Evolutionary conservation across 1,139 yeast genomes (phyloP).

Genomic region (Pichiaceae sp.): DNA sequence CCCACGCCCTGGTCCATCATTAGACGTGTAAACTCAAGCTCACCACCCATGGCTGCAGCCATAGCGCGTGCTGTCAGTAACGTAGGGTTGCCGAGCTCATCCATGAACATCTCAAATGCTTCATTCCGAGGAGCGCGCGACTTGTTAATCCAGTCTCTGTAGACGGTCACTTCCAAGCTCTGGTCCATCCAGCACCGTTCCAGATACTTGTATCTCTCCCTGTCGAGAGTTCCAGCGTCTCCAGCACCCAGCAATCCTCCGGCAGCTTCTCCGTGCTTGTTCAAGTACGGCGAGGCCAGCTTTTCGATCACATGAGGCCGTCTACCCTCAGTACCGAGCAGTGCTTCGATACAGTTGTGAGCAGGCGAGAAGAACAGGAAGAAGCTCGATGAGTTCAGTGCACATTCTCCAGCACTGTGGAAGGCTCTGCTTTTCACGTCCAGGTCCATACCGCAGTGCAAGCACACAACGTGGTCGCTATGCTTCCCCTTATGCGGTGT

Average conservation of each 20-base stretch:
- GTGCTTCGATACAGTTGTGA: constrained; percentile 10
- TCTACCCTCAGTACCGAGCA: background rate
- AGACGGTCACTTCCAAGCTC: constrained; percentile 11
- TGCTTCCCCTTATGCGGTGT: constrained; percentile 5
- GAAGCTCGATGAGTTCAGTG: constrained; percentile 10
- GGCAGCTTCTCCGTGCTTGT: constrained; percentile 67
- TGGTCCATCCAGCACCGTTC: constrained; percentile 50
- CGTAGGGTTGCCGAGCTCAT: background rate
- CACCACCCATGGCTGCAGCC: background rate
- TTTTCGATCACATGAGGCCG: constrained; percentile 1
- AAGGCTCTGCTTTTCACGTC: constrained; percentile 2
- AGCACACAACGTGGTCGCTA: constrained; percentile 13
- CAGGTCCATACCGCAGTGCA: constrained; percentile 18
- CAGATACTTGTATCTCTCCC: constrained; percentile 44
- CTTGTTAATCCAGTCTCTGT: constrained; percentile 8
- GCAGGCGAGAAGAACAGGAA: constrained; percentile 19
- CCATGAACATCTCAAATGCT: background rate
- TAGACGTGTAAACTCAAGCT: no score
- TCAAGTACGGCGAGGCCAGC: constrained; percentile 49
- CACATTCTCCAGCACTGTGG: constrained; percentile 12
- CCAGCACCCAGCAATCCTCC: constrained; percentile 42
- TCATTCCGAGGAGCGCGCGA: background rate
- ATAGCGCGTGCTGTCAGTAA: background rate
- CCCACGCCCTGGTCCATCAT: no score
- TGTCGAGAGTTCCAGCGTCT: constrained; percentile 43